phyloP scores from a whole-genome alignment of 495 filamentous ascomycete genomes.

The Aspergillus avenaceus region DNA sequence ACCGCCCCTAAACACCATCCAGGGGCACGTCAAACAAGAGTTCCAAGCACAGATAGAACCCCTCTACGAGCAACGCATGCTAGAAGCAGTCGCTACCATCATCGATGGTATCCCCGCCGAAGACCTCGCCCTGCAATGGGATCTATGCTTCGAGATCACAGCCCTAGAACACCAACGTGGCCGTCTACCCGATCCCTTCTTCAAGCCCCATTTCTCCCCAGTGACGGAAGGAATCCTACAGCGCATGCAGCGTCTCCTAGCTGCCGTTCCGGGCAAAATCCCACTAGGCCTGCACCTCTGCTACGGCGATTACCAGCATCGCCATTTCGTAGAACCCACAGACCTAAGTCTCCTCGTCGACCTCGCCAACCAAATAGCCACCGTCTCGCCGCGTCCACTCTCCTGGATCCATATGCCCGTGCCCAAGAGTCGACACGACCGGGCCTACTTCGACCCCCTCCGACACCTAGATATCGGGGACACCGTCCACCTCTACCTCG shows the following conservation, averaged over 20 bases:
- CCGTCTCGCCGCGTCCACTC: slow-evolving; percentile 1
- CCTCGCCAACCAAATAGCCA: slow-evolving; percentile 21
- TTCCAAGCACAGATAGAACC: slow-evolving; percentile 28
- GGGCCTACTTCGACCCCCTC: slow-evolving; percentile 27
- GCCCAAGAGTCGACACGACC: slow-evolving; percentile 30
- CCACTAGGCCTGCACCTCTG: slow-evolving; percentile 42
- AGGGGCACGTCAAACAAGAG: slow-evolving; percentile 20
- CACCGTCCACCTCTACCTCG: slow-evolving; percentile 25
- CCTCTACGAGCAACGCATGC: slow-evolving; percentile 33
- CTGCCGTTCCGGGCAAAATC: slow-evolving; percentile 26
- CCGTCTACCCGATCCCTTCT: background rate
- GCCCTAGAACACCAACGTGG: slow-evolving; percentile 24
- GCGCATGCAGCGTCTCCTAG: slow-evolving; percentile 21
- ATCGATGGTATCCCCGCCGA: slow-evolving; percentile 31
- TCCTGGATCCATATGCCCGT: slow-evolving; percentile 44
- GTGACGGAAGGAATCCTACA: slow-evolving; percentile 32
- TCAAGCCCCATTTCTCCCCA: slow-evolving; percentile 29
- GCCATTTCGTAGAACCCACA: slow-evolving; percentile 39
- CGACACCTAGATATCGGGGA: slow-evolving; percentile 18
- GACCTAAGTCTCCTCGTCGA: slow-evolving; percentile 25
- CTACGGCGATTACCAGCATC: slow-evolving; percentile 40
- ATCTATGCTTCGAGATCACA: slow-evolving; percentile 32
- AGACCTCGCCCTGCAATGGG: slow-evolving; percentile 43
- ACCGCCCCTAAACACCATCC: slow-evolving; percentile 14
- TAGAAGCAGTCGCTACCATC: slow-evolving; percentile 27